Evolutionary conservation across 495 filamentous ascomycete genomes (phyloP).

Genomic region (Podospora anserina): DNA sequence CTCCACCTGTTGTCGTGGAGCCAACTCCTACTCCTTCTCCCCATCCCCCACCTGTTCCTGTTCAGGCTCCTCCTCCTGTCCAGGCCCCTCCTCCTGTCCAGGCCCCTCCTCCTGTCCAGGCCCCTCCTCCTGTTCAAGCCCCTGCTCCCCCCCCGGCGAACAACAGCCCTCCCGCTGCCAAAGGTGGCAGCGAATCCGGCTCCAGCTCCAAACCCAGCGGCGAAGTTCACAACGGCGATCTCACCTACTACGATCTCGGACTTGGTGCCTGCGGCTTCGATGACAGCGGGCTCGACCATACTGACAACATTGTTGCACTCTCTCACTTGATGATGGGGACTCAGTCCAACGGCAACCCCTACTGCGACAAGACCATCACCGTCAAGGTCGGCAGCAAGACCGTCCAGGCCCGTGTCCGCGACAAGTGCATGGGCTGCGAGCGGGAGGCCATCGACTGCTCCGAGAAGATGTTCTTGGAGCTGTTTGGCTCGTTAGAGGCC

Average conservation of each 20-base stretch:
- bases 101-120: constrained; percentile 5
- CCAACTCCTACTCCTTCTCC: constrained; percentile 10
- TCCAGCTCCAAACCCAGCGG: not conserved
- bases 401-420: constrained; percentile 55
- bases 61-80: constrained; percentile 22
- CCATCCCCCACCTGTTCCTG: constrained; percentile 13
- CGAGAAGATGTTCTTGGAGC: constrained; percentile 40
- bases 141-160: constrained; percentile 4
- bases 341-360: constrained; percentile 52
- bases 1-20: constrained; percentile 9
- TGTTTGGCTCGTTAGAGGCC: constrained; percentile 39
- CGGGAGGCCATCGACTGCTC: constrained; percentile 47
- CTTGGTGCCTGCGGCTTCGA: constrained; percentile 47
- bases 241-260: constrained; percentile 48
- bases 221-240: constrained; percentile 34
- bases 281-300: constrained; percentile 39
- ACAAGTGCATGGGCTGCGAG: constrained; percentile 72
- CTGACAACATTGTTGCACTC: constrained; percentile 46
- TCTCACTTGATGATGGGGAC: constrained; percentile 41
- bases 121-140: constrained; percentile 3
- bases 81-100: constrained; percentile 13
- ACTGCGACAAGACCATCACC: constrained; percentile 65
- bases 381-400: constrained; percentile 56
- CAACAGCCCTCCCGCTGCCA: constrained; percentile 22
- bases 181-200: constrained; percentile 15